Evolutionary conservation across 768 basidiomycete species (phyloP), one percentile per base, ranked within the genome.

Genomic region (Sarcodon sp.): DNA sequence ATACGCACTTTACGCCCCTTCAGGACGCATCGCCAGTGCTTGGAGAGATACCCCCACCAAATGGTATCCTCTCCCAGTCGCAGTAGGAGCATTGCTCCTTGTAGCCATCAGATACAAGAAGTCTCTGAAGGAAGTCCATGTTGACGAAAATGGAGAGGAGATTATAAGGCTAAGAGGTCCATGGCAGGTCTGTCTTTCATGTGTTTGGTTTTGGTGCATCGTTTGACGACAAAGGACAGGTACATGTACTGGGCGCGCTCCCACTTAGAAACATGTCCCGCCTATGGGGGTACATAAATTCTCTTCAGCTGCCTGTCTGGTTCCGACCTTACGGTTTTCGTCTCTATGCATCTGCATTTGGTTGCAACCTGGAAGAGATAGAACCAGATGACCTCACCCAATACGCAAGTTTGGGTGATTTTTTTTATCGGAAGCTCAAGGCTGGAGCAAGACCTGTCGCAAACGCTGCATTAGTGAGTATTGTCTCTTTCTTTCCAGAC

Each of bases 231-330:
- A 6, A 16, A 16, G 16, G 6, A 8, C 7, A 89, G 91, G 90
- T 98, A n/a, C 87, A 94, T 65, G 92, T 98, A 43, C 72, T 98
- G 45, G 94, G 93, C 46, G 93, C 93, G 8, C 76, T 99, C 1
- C 96, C 96, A 0, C 75, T 98, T 6, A 80, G 93, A 37, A 91
- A 91, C 52, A 79, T 97, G 60, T 98, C 94, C n/a, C 83, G 93
- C 1, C 65, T 98, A 5, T 98, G 94, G 92, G 96, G 96, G 6
- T 93, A 92, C 64, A 58, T 98, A 52, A 99, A 97, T 68, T 87
- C 86, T 1, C 73, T 93, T 53, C 85, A 91, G 56, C 77, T 99
- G 5, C 96, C 96, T 32, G 72, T 93, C 51, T 99, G 92, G 93
- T 75, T 91, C 65, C 75, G 96, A n/a, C 92, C 92, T 3, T 78